Percentiles rank a stretch among this genome's conserved stretches.
These are phyloP conservation scores for Cryptococcus wingfieldii DNA, from an alignment of 1,284 basidiomycete genomes.

Conservation along the genomic window DNA sequence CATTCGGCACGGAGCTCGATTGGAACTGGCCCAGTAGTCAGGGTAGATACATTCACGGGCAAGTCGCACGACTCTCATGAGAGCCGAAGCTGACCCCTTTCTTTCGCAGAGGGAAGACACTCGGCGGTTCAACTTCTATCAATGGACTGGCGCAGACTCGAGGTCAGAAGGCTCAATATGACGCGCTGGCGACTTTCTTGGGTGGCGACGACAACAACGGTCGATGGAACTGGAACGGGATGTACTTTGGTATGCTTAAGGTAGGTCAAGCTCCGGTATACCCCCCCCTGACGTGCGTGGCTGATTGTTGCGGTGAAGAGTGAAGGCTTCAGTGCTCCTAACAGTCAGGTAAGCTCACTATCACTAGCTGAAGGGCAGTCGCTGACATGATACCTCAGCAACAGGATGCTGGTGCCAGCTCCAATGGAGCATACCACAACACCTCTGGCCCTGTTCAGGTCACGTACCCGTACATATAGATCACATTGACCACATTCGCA, in stretches of 20 bases:
- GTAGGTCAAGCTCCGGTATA: slow-evolving; percentile 14
- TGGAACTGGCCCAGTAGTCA: slow-evolving; percentile 20
- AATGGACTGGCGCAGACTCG: slow-evolving; percentile 56
- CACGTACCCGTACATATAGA: slow-evolving; percentile 41
- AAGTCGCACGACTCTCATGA: background rate
- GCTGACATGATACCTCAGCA: slow-evolving; percentile 34
- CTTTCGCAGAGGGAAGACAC: slow-evolving; percentile 15
- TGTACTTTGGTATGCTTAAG: slow-evolving; percentile 58
- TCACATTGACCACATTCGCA: slow-evolving; percentile 43
- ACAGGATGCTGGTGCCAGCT: slow-evolving; percentile 53
- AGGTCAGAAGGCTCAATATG: slow-evolving; percentile 58
- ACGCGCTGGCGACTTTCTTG: slow-evolving; percentile 56
- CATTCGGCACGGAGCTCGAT: slow-evolving; percentile 16
- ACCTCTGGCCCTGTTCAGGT: slow-evolving; percentile 57
- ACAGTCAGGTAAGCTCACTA: slow-evolving; percentile 27
- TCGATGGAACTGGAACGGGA: slow-evolving; percentile 58
- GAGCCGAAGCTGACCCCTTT: background rate
- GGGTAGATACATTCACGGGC: slow-evolving; percentile 17
- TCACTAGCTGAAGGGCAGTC: background rate
- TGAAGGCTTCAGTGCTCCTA: slow-evolving; percentile 58
- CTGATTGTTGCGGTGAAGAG: slow-evolving; percentile 35
- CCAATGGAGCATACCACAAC: slow-evolving; percentile 53
- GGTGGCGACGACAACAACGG: slow-evolving; percentile 38
- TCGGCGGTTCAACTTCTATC: slow-evolving; percentile 45
- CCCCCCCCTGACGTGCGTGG: background rate